A percentile compares a stretch with the other conserved stretches of the same genome.
phyloP scores from a whole-genome alignment of 805 yeast species.

The Candida multigemmis region DNA sequence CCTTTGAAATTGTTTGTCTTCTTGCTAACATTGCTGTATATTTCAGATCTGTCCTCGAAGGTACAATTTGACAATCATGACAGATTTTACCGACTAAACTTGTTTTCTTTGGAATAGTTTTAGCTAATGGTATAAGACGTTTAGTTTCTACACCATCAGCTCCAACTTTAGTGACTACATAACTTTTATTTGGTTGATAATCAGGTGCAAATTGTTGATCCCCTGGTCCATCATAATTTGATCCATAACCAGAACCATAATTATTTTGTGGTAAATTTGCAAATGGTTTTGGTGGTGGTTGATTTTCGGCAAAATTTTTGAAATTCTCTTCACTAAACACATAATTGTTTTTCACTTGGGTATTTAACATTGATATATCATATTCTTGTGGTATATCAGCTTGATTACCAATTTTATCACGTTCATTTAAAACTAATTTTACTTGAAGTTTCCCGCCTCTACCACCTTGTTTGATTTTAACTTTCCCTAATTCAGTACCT shows the following conservation, averaged over 20 bases:
- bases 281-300: slow-evolving; percentile 35
- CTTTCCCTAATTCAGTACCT: slow-evolving; percentile 75
- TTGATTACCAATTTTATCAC: slow-evolving; percentile 4
- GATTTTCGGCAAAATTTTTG: slow-evolving; percentile 48
- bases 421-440: slow-evolving; percentile 42
- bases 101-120: slow-evolving; percentile 84
- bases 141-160: slow-evolving; percentile 12
- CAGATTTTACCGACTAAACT: slow-evolving; percentile 77
- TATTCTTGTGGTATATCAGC: slow-evolving; percentile 75
- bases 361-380: slow-evolving; percentile 69
- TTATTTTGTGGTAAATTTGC: no score
- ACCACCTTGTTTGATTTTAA: slow-evolving; percentile 51
- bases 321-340: slow-evolving; percentile 84
- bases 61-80: slow-evolving; percentile 87
- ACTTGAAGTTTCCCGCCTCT: slow-evolving; percentile 33
- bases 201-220: no score
- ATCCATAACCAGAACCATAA: no score
- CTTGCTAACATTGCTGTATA: slow-evolving; percentile 50
- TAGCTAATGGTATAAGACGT: slow-evolving; percentile 68
- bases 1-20: slow-evolving; percentile 42
- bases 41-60: slow-evolving; percentile 64
- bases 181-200: no score
- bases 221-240: no score
- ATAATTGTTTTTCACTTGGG: slow-evolving; percentile 75
- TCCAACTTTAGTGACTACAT: slow-evolving; percentile 6